A percentile compares a stretch with the other conserved stretches of the same genome.
These are phyloP conservation scores for Exophiala sp. DNA, from an alignment of 2,329 filamentous ascomycete genomes.

Conservation along the genomic window DNA sequence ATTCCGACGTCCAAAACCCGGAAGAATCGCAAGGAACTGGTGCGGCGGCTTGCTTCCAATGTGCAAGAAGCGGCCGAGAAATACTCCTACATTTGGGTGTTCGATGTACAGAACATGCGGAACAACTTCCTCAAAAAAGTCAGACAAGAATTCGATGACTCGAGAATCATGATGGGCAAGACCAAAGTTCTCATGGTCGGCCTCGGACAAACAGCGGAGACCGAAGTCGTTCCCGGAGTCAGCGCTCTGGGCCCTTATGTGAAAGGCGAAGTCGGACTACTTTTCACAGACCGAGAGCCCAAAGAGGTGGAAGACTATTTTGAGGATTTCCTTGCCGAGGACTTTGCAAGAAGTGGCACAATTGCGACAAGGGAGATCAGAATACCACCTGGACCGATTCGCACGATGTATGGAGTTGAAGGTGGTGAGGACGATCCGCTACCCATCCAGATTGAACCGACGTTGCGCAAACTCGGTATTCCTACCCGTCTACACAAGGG, in stretches of 20 bases:
- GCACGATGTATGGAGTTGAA: constrained; percentile 51
- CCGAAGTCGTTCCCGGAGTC: constrained; percentile 74
- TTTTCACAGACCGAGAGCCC: constrained; percentile 77
- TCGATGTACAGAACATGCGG: constrained; percentile 93
- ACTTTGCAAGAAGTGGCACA: constrained; percentile 86
- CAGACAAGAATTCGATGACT: constrained; percentile 33
- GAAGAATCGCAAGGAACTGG: constrained; percentile 83
- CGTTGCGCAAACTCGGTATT: constrained; percentile 80
- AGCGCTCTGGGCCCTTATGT: constrained; percentile 64
- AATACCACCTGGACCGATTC: constrained; percentile 76
- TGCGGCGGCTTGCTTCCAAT: constrained; percentile 78
- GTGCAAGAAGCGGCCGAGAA: constrained; percentile 78
- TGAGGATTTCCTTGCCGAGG: constrained; percentile 62
- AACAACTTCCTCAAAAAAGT: constrained; percentile 61
- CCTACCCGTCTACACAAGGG: constrained; percentile 85
- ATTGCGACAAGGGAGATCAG: constrained; percentile 67
- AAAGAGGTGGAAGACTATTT: constrained; percentile 67
- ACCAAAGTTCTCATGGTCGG: constrained; percentile 98
- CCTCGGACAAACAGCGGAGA: constrained; percentile 69
- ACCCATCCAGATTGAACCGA: constrained; percentile 82
- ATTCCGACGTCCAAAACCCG: constrained; percentile 84
- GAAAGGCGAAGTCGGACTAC: constrained; percentile 74
- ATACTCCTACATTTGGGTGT: constrained; percentile 89
- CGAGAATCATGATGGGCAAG: constrained; percentile 90
- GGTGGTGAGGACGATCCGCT: constrained; percentile 77